Evolutionary conservation across 2,329 filamentous ascomycete genomes (phyloP), one percentile per base, ranked within the genome.

Genomic region (Fusarium nelsonii): DNA sequence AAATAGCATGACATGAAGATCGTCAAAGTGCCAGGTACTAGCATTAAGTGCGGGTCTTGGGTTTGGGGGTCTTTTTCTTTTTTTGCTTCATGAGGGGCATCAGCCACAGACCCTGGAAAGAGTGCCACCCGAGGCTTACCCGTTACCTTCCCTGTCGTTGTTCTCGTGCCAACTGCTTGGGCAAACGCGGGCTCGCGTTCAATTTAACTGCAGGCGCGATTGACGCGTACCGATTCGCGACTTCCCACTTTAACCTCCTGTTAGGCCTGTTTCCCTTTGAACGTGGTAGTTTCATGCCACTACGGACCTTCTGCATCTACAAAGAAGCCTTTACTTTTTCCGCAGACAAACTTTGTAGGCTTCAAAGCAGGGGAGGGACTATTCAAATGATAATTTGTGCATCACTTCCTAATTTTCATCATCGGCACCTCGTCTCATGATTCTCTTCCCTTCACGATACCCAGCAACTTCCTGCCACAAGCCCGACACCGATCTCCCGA

Each of bases 141-240:
- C 69, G 69, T 6, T 4, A 10, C 6, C 30, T 43, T 37, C 50
- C 46, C 37, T 50, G 18, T 36, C 28, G 3, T 15, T n/a, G 33
- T 50, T 28, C 48, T 50, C 48, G 33, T 50, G 48, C 33, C 48
- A 50, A 50, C 48, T 39, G n/a, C 23, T 16, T 50, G n/a, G 20
- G 33, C 10, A 16, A 32, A 67, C 68, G 58, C 55, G 51, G 67
- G 68, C 61, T 51, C 53, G 37, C 52, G 40, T 65, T 41, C 63
- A 56, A 39, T 46, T 57, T 45, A 37, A 50, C 16, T 50, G 4
- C 15, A 28, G 61, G 75, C 76, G 71, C 77, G 76, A 78, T 68
- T 69, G 58, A 77, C 77, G 77, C 77, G 77, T 69, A 33, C 33
- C 34, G 30, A 49, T 28, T 69, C 76, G 77, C 75, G 77, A 76